phyloP scores from a whole-genome alignment of 805 yeast genomes.

The Myxozyma neotropica region DNA sequence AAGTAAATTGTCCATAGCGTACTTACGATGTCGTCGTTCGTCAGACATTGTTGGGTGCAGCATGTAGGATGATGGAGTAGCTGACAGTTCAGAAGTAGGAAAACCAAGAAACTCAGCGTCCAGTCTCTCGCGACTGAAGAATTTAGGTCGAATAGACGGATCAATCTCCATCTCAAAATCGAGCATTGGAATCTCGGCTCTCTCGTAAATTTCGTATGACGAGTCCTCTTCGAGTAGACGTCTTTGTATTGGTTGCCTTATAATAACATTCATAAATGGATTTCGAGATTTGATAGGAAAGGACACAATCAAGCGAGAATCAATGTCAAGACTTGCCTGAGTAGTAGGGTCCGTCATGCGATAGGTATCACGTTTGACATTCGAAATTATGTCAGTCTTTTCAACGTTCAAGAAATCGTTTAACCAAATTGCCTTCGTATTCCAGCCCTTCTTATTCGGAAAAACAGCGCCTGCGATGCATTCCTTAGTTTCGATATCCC shows the following conservation, averaged over 20 bases:
- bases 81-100: neutral
- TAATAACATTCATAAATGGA: conserved; percentile 18
- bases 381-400: neutral
- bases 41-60: conserved; percentile 6
- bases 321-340: neutral
- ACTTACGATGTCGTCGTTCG: neutral
- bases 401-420: conserved; percentile 15
- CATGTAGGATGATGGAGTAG: conserved; percentile 12
- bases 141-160: neutral
- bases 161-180: conserved; percentile 13
- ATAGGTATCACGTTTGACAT: neutral
- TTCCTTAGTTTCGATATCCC: conserved; percentile 40
- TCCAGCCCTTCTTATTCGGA: conserved; percentile 26
- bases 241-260: neutral
- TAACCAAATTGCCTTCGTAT: conserved; percentile 10
- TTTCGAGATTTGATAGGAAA: conserved; percentile 25
- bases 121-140: neutral
- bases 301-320: conserved; percentile 5
- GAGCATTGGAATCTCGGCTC: conserved; percentile 5
- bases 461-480: conserved; percentile 19
- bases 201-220: conserved; percentile 13
- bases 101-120: neutral
- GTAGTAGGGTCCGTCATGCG: neutral
- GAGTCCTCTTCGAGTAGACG: neutral
- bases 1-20: conserved; percentile 8